phyloP scores from a whole-genome alignment of 2,329 filamentous ascomycete species.

The Ramichloridium luteum region DNA sequence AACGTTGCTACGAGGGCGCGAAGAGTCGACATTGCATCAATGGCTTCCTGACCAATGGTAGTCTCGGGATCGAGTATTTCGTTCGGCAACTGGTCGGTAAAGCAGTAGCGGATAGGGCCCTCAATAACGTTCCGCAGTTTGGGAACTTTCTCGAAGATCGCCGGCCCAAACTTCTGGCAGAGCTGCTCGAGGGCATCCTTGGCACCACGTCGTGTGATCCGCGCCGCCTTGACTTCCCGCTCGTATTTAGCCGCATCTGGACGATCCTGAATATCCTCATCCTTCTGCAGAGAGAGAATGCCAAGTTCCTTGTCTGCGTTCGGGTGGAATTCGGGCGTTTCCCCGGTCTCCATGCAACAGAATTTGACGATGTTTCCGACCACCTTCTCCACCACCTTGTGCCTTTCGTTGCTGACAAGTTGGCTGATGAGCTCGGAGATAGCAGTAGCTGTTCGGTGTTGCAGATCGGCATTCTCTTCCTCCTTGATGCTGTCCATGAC shows the following conservation, averaged over 20 bases:
- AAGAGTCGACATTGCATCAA: constrained; percentile 86
- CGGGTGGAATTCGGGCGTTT: constrained; percentile 86
- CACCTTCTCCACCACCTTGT: constrained; percentile 85
- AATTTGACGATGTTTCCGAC: constrained; percentile 94
- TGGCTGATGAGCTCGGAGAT: constrained; percentile 77
- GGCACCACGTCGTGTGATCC: constrained; percentile 81
- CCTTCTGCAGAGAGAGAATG: constrained; percentile 89
- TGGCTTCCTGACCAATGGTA: constrained; percentile 75
- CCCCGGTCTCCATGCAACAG: constrained; percentile 92
- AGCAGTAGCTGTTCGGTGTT: constrained; percentile 72
- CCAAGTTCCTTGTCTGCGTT: constrained; percentile 67
- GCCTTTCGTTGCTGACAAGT: constrained; percentile 67
- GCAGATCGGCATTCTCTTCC: constrained; percentile 81
- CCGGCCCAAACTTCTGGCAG: constrained; percentile 62
- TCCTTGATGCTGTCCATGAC: constrained; percentile 98
- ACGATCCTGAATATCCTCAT: constrained; percentile 90
- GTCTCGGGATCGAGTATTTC: constrained; percentile 63
- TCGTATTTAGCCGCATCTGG: constrained; percentile 84
- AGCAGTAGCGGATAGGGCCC: constrained; percentile 61
- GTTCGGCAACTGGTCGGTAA: constrained; percentile 54
- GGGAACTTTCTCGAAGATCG: constrained; percentile 71
- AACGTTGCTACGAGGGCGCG: constrained; percentile 89
- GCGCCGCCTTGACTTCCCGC: constrained; percentile 73
- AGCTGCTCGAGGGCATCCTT: constrained; percentile 90
- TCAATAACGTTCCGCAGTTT: constrained; percentile 74